Conservation (phyloP, 2,329 filamentous ascomycete genomes). For the Byssochlamys sp. region DNA sequence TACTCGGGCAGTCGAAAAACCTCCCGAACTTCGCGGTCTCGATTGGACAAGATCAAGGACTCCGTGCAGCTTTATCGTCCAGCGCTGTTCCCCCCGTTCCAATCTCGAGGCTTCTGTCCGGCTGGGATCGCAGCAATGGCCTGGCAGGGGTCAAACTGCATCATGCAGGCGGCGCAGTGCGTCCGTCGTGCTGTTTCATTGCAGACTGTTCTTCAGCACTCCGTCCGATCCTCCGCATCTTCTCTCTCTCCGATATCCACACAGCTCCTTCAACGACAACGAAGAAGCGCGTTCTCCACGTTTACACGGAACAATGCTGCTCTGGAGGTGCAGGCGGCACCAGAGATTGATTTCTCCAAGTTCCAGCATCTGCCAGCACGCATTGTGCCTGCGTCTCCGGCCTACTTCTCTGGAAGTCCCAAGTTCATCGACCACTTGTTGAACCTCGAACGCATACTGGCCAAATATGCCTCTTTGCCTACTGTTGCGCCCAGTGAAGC, state of each 20-base stretch:
- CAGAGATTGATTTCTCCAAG: conserved; percentile 24
- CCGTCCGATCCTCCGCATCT: conserved; percentile 11
- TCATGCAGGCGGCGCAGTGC: conserved; percentile 26
- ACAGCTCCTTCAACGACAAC: conserved; percentile 7
- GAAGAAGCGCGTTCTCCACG: conserved; percentile 12
- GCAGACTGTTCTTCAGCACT: conserved; percentile 38
- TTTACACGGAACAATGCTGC: conserved; percentile 21
- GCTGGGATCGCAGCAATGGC: conserved; percentile 21
- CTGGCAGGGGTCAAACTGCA: conserved; percentile 26
- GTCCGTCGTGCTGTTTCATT: conserved; percentile 20
- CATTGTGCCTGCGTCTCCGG: conserved; percentile 71
- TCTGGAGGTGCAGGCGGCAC: conserved; percentile 18
- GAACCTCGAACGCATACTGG: conserved; percentile 59
- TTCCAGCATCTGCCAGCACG: conserved; percentile 48
- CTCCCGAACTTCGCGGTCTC: conserved; percentile 3
- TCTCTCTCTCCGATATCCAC: conserved; percentile 8
- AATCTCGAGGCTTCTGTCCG: conserved; percentile 7
- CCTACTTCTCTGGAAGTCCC: conserved; percentile 87
- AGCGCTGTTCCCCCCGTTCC: background rate
- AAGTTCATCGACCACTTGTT: conserved; percentile 79
- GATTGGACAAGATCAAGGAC: conserved; percentile 4
- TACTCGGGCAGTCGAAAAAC: conserved; percentile 11
- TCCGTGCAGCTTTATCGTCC: background rate
- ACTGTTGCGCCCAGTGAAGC: conserved; percentile 55
- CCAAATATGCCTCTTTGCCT: conserved; percentile 65